Evolutionary conservation across 139 green algal genomes (phyloP), one percentile per base, ranked within the genome.

Genomic region (Chlamydomonas asymmetrica): DNA sequence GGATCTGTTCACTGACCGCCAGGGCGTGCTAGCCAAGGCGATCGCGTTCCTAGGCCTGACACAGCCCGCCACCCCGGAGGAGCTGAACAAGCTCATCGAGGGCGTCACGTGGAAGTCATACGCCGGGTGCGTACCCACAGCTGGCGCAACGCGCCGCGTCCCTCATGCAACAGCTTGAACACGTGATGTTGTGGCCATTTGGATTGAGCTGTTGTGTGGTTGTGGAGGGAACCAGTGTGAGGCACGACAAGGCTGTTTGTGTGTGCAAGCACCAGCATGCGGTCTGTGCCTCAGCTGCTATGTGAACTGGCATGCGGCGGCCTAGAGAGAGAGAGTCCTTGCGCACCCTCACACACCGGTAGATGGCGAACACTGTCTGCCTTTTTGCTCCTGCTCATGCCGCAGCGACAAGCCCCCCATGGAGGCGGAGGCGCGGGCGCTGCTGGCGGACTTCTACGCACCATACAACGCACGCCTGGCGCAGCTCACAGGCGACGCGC

Each of bases 1-100:
- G n/a, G n/a, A 76, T 40, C 40, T 66, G 7, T 76, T 76, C 40
- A 7, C 23, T 5, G 2, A 35, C 31, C 56, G 48, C 29, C 38
- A 49, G 57, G 34, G 34, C 25, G 67, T 57, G 27, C 13, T 76
- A 31, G 29, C 13, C 25, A 25, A 64, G 48, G 78, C 75, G 27
- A 59, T 75, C 2, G 32, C 66, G 38, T 79, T 79, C 56, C 71
- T 79, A 16, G 71, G 71, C 23, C 41, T 83, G 32, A 40, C 38
- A 5, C 2, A 48, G 34, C 39, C 43, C 43, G 61, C 70, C 25
- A 64, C 72, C 10, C 27, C 34, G 9, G 32, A 10, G 2, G 27
- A 75, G 54, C 63, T 61, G 0, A 32, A 56, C 5, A 74, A 67
- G 78, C 71, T 79, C 34, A 3, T 54, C 45, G 22, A 6, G 27